Evolutionary conservation across 352 stramenopile species (phyloP), one percentile per base, ranked within the genome.

Genomic region (Globisporangium middletonii): DNA sequence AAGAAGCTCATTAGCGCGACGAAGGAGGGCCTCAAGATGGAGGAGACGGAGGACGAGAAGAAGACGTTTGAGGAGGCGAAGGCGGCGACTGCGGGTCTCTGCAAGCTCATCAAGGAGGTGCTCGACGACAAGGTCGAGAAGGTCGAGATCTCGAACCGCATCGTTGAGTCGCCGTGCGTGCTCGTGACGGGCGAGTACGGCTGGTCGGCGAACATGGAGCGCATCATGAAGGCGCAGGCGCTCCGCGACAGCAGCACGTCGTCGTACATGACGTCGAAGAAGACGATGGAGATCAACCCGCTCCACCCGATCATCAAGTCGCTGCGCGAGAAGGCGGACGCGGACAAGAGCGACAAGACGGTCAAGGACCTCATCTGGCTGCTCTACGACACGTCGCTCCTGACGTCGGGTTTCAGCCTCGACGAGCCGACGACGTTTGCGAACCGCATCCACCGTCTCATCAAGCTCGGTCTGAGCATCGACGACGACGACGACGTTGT

Each of bases 211-310:
- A 99, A 99, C 86, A 99, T 99, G 97, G 97, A 99, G 82, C 96
- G 97, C 73, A 99, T 99, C 80, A 99, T 99, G 97, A 99, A 99
- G 83, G 97, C 97, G 9, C 97, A 99, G 84, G 97, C 97, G 35
- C 92, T 99, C 61, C 94, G 97, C 65, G 97, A 99, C 82, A 92
- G 89, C 62, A 96, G 87, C 71, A 98, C 97, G 48, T 97, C 88
- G 60, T 82, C 92, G 42, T 99, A 99, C 94, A 99, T 99, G 97
- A 89, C 83, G 41, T 98, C 96, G 52, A 99, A 99, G 94, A 99
- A 99, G 92, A 99, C 96, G 50, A 98, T 99, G 94, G 97, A 99
- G 82, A 97, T 99, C 87, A 99, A 99, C 89, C 97, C 97, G 13
- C 76, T 88, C 55, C 98, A 99, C 86, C 92, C 97, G 41, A 99